Percentiles rank a stretch among this genome's conserved stretches.
phyloP scores from a whole-genome alignment of 2,329 filamentous ascomycete genomes.

The Conoideocrella luteorostrata region DNA sequence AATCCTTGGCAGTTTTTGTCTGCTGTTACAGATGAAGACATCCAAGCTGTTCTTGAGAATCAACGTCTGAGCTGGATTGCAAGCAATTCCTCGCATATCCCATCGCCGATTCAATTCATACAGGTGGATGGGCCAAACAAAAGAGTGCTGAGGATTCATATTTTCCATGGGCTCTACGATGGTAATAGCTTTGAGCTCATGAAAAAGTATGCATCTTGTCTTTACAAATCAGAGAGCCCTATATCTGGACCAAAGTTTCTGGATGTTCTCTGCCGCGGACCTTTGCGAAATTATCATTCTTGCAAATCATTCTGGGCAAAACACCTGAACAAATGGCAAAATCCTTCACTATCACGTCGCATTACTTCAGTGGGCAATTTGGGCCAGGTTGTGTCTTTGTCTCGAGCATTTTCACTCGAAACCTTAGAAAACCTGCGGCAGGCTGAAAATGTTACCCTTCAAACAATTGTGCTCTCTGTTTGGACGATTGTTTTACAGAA shows the following conservation, averaged over 20 bases:
- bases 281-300: constrained; percentile 42
- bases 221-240: constrained; percentile 15
- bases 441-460: constrained; percentile 64
- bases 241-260: constrained; percentile 50
- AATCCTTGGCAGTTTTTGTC: constrained; percentile 38
- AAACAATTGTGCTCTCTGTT: constrained; percentile 68
- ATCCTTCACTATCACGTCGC: not conserved
- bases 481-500: constrained; percentile 61
- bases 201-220: constrained; percentile 45
- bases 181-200: constrained; percentile 69
- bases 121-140: constrained; percentile 23
- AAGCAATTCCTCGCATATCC: constrained; percentile 42
- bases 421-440: constrained; percentile 48
- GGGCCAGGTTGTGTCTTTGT: constrained; percentile 7
- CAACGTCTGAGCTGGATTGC: constrained; percentile 45
- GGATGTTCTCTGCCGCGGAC: constrained; percentile 62
- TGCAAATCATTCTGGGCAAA: constrained; percentile 60
- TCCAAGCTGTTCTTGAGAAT: constrained; percentile 27
- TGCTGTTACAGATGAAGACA: constrained; percentile 19
- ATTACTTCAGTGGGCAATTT: constrained; percentile 11
- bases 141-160: constrained; percentile 3
- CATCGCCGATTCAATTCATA: constrained; percentile 46
- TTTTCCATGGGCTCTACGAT: constrained; percentile 87
- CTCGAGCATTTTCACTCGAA: constrained; percentile 28
- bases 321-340: constrained; percentile 37